phyloP scores from a whole-genome alignment of 768 basidiomycete genomes.

The Rhodosporidiobolus sp. region DNA sequence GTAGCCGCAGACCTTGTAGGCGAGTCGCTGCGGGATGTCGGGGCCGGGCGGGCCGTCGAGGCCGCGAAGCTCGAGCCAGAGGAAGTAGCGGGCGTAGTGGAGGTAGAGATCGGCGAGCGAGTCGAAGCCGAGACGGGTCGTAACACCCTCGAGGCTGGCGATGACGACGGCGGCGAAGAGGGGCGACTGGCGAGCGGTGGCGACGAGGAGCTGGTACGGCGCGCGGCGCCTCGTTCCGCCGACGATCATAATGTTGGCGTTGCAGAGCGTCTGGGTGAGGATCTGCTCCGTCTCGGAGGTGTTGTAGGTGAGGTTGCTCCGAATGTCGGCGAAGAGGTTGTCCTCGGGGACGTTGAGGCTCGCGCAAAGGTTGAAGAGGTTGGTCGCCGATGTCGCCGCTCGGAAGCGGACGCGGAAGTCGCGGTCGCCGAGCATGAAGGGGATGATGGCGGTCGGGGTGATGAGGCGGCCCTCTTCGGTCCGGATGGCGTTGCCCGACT shows the following conservation, averaged over 20 bases:
- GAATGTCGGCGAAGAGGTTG: constrained; percentile 56
- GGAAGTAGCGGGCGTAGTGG: constrained; percentile 72
- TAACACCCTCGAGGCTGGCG: constrained; percentile 61
- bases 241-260: constrained; percentile 74
- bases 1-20: constrained; percentile 74
- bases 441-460: constrained; percentile 55
- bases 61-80: constrained; percentile 55
- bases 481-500: constrained; percentile 21
- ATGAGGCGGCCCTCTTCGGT: constrained; percentile 47
- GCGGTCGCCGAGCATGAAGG: constrained; percentile 60
- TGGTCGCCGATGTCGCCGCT: constrained; percentile 59
- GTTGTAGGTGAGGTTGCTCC: constrained; percentile 54
- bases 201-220: constrained; percentile 83
- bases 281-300: constrained; percentile 72
- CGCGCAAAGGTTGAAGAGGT: constrained; percentile 46
- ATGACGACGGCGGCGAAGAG: constrained; percentile 51
- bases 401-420: constrained; percentile 85
- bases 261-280: constrained; percentile 66
- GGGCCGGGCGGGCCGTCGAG: constrained; percentile 49
- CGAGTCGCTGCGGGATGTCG: constrained; percentile 50
- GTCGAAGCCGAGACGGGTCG: constrained; percentile 64
- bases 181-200: constrained; percentile 53
- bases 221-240: constrained; percentile 73
- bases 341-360: not conserved
- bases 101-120: constrained; percentile 66